Evolutionary conservation across 768 basidiomycete genomes (phyloP), one percentile per base, ranked within the genome.

Genomic region (Podaxis sp.): DNA sequence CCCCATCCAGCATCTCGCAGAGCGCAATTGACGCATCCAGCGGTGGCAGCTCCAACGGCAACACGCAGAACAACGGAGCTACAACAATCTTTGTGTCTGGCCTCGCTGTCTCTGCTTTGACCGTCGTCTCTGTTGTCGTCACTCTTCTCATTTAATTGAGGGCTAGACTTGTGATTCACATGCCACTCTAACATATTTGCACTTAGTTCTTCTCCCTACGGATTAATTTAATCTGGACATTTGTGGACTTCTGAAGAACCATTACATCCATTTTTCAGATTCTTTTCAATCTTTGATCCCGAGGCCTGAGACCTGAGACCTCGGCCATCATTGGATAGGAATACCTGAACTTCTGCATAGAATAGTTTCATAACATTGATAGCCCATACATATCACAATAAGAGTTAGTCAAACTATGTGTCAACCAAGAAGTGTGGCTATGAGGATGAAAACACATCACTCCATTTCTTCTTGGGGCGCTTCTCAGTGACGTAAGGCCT

Each of bases 1-100:
- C 70, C 0, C 79, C 80, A 8, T 66, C 76, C 1, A 72, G 69
- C 22, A 77, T 82, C 50, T 53, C 65, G 15, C 67, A 79, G 62
- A 77, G 71, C 33, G 75, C 78, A 1, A 37, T 15, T n/a, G 44
- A 54, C 24, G n/a, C 30, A 15, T 15, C 55, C 13, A 36, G 20
- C 15, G 26, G 28, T 48, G 2, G 33, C 3, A 28, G 44, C 28
- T 38, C n/a, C 46, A 49, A 58, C n/a, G 4, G 49, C 22, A 44
- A 51, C 46, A 55, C 49, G 10, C 22, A 52, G 37, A 49, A 48
- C 46, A 51, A 20, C 10, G 56, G 56, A 17, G 40, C 56, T 8
- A 62, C 55, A 44, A 49, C 40, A 13, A 13, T 59, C 41, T 26
- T 57, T 30, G 30, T 52, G 2, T 65, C 65, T 6, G 62, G 58